These are phyloP conservation scores for Gossypium thurberi DNA, from an alignment of 345 rosid genomes.

Conservation along the genomic window DNA sequence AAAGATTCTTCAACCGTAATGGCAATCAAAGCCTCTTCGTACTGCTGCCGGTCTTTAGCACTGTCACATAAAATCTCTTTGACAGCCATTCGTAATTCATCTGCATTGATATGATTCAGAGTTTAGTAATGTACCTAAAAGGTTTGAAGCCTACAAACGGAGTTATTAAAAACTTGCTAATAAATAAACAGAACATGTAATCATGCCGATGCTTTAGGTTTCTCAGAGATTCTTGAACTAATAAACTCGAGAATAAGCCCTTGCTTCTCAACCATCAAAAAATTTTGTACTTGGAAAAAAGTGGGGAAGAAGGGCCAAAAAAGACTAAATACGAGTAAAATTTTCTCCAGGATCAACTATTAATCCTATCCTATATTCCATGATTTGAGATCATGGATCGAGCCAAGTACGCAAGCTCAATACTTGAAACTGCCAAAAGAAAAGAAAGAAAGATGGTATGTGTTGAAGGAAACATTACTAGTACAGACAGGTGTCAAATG, in stretches of 20 bases:
- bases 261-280: neutral
- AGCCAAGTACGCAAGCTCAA: neutral
- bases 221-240: neutral
- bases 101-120: constrained; percentile 28
- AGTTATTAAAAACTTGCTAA: neutral
- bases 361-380: neutral
- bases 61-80: constrained; percentile 75
- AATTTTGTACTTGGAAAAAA: neutral
- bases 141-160: neutral
- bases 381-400: neutral
- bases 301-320: neutral
- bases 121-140: constrained; percentile 4
- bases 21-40: constrained; percentile 72
- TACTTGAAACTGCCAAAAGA: neutral
- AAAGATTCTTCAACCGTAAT: constrained; percentile 78
- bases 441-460: neutral
- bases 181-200: neutral
- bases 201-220: neutral
- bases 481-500: no score
- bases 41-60: constrained; percentile 46
- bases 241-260: neutral
- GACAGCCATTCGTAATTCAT: constrained; percentile 81
- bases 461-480: no score
- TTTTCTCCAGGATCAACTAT: neutral
- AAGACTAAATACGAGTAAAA: neutral